Conservation (phyloP, 139 green algal genomes). For the Volvox africanus region DNA sequence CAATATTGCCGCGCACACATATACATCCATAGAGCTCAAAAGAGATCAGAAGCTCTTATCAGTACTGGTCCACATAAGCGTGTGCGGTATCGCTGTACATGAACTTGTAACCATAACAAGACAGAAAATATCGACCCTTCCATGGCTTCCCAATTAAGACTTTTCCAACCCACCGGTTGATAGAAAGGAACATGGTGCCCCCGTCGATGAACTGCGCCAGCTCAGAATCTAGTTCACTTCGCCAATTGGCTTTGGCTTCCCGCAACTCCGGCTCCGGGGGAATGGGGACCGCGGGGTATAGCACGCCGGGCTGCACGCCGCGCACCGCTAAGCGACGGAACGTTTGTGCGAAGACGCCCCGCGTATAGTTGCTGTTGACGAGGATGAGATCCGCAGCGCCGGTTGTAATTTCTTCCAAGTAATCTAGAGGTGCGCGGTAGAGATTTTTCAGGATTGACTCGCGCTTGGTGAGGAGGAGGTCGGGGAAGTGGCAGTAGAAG, state of each 20-base stretch:
- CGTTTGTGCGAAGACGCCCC: conserved; percentile 84
- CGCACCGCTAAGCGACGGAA: conserved; percentile 75
- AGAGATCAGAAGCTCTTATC: too few relatives aligned
- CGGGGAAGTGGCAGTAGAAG: conserved; percentile 99
- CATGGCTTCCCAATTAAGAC: too few relatives aligned
- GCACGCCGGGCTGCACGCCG: conserved; percentile 73
- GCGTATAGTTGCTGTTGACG: conserved; percentile 96
- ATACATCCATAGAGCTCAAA: too few relatives aligned
- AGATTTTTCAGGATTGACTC: conserved; percentile 42
- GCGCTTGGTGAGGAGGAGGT: conserved; percentile 87
- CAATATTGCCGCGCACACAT: too few relatives aligned
- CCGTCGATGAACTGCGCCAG: conserved; percentile 63
- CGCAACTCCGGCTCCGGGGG: conserved; percentile 64
- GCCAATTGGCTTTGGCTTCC: conserved; percentile 56
- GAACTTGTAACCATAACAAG: too few relatives aligned
- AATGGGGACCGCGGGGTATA: conserved; percentile 91
- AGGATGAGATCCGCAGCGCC: conserved; percentile 83
- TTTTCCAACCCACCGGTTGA: conserved; percentile 82
- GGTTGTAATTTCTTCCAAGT: conserved; percentile 88
- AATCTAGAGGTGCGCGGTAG: conserved; percentile 80
- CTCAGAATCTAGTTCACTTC: conserved; percentile 56
- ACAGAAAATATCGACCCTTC: too few relatives aligned
- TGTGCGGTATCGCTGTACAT: too few relatives aligned
- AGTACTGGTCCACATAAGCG: too few relatives aligned
- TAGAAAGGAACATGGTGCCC: conserved; percentile 88